phyloP scores from a whole-genome alignment of 2,329 filamentous ascomycete species.

The Fusarium virguliforme region DNA sequence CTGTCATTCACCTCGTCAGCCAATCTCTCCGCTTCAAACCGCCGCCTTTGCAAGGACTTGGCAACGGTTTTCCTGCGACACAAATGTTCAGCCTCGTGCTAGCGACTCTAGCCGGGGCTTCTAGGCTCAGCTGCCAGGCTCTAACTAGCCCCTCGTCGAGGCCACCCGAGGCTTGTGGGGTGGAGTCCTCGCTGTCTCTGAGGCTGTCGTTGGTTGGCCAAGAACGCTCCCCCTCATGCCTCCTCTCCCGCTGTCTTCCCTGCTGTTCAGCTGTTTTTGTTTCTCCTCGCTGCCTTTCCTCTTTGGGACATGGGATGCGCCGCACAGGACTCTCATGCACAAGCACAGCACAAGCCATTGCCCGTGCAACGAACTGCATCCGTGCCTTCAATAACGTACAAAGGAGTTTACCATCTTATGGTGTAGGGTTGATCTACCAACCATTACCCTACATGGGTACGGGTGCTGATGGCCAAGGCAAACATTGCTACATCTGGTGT shows the following conservation, averaged over 20 bases:
- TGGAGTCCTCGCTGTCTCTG: conserved; percentile 16
- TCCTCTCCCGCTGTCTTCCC: conserved; percentile 15
- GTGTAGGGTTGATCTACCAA: background rate
- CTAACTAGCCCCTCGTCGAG: conserved; percentile 27
- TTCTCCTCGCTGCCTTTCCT: conserved; percentile 15
- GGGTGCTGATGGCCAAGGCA: background rate
- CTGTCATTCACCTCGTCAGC: conserved; percentile 29
- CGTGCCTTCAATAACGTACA: conserved; percentile 24
- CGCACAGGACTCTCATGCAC: background rate
- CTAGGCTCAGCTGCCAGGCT: conserved; percentile 44
- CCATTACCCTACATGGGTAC: background rate
- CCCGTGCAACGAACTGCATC: conserved; percentile 24
- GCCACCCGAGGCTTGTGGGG: conserved; percentile 41
- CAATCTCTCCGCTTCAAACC: conserved; percentile 12
- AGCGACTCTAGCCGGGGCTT: conserved; percentile 31
- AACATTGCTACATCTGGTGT: conserved; percentile 7
- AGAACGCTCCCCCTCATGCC: background rate
- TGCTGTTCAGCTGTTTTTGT: conserved; percentile 11
- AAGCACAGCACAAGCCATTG: conserved; percentile 13
- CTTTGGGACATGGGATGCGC: conserved; percentile 12
- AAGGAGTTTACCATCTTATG: background rate
- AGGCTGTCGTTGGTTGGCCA: conserved; percentile 10
- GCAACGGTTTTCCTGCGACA: conserved; percentile 38
- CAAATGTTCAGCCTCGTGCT: conserved; percentile 43
- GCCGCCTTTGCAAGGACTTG: conserved; percentile 25